phyloP scores from a whole-genome alignment of 2,329 filamentous ascomycete species.

The Claviceps citrina region DNA sequence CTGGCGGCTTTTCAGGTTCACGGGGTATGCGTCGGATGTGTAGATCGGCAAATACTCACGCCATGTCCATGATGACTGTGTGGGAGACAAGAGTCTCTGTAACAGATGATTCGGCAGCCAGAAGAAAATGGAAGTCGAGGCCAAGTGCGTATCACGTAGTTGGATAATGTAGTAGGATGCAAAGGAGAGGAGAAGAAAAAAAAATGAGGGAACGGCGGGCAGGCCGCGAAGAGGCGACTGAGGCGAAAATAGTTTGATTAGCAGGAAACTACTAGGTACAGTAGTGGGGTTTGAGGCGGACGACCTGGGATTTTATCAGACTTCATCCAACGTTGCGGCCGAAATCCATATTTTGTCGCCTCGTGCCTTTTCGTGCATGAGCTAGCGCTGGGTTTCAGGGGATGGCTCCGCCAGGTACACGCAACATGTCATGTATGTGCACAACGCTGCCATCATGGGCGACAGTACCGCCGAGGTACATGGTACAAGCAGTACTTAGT shows the following conservation, averaged over 20 bases:
- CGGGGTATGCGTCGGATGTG: conserved; percentile 5
- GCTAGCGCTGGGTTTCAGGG: conserved; percentile 4
- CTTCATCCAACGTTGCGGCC: not conserved
- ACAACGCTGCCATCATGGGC: no score
- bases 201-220: not conserved
- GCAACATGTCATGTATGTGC: no score
- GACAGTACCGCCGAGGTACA: no score
- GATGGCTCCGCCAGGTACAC: no score
- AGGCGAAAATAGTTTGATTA: not conserved
- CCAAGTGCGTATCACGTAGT: not conserved
- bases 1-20: not conserved
- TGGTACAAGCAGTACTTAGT: no score
- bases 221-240: conserved; percentile 1
- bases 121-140: not conserved
- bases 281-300: not conserved
- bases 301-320: conserved; percentile 8
- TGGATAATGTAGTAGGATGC: not conserved
- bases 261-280: not conserved
- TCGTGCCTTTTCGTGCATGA: not conserved
- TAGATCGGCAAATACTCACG: conserved; percentile 11
- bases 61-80: conserved; percentile 19
- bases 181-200: not conserved
- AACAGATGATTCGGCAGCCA: not conserved
- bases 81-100: not conserved
- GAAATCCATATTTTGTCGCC: conserved; percentile 2